Percentiles rank a stretch among this genome's conserved stretches.
phyloP scores from a whole-genome alignment of 164 flowering plant species.

The Malania oleifera region DNA sequence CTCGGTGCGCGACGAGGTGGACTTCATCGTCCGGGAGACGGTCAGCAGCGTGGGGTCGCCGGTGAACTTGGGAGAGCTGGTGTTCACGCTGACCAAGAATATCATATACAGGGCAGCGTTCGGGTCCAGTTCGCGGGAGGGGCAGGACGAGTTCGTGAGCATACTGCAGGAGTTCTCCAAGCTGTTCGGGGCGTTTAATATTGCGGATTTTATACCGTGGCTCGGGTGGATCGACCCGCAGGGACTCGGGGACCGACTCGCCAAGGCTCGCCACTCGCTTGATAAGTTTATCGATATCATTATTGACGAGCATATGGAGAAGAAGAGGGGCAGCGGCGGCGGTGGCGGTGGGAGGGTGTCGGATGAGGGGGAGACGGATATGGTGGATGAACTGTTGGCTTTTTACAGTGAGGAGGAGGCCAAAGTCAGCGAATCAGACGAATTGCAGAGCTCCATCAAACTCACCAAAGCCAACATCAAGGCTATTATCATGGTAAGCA shows the following conservation, averaged over 20 bases:
- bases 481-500: slow-evolving; percentile 78
- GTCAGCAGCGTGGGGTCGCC: slow-evolving; percentile 24
- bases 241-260: slow-evolving; percentile 38
- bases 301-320: slow-evolving; percentile 54
- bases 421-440: slow-evolving; percentile 28
- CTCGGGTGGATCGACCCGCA: slow-evolving; percentile 59
- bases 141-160: slow-evolving; percentile 53
- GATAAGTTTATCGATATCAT: slow-evolving; percentile 65
- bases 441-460: slow-evolving; percentile 39
- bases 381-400: slow-evolving; percentile 74
- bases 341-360: no score
- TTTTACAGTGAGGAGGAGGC: slow-evolving; percentile 41
- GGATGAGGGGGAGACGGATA: slow-evolving; percentile 34
- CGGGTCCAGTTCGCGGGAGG: slow-evolving; percentile 47
- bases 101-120: slow-evolving; percentile 69
- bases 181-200: slow-evolving; percentile 74
- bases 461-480: slow-evolving; percentile 72
- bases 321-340: slow-evolving; percentile 12
- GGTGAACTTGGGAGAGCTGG: slow-evolving; percentile 57
- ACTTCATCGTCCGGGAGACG: slow-evolving; percentile 24
- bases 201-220: slow-evolving; percentile 64
- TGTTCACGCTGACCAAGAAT: slow-evolving; percentile 51
- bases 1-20: slow-evolving; percentile 77
- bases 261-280: slow-evolving; percentile 42
- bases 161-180: slow-evolving; percentile 78